Conservation (phyloP, 805 yeast genomes). For the Ogataea nonfermentans region DNA sequence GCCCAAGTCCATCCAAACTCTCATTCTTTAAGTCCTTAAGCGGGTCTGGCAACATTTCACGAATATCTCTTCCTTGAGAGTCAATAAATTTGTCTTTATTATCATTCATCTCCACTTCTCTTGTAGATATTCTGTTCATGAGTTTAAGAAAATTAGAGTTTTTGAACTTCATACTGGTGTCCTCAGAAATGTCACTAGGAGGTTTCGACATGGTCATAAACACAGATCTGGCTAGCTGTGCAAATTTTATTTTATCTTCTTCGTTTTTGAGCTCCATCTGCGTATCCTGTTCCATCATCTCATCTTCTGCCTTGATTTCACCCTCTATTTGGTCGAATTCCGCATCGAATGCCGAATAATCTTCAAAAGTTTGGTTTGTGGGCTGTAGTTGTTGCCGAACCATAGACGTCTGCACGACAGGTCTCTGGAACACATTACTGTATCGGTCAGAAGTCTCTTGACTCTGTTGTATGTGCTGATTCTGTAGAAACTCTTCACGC, state of each 20-base stretch:
- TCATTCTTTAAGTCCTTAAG: conserved; percentile 25
- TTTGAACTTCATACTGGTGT: conserved; percentile 37
- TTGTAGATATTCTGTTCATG: conserved; percentile 39
- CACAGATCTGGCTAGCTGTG: conserved; percentile 39
- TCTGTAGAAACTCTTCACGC: conserved; percentile 16
- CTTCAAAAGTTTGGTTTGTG: not conserved
- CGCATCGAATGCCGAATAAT: conserved; percentile 23
- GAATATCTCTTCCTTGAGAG: conserved; percentile 38
- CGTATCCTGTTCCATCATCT: conserved; percentile 10
- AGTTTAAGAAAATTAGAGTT: conserved; percentile 41
- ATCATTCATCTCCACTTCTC: conserved; percentile 38
- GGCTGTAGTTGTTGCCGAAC: not conserved
- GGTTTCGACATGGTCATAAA: conserved; percentile 38
- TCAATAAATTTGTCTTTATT: conserved; percentile 39
- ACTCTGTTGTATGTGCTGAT: conserved; percentile 7
- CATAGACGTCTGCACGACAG: conserved; percentile 4
- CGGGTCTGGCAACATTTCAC: conserved; percentile 31
- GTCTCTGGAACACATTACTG: conserved; percentile 2
- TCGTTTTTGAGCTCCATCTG: conserved; percentile 21
- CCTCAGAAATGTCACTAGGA: conserved; percentile 25
- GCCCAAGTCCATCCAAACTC: conserved; percentile 19
- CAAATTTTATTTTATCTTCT: conserved; percentile 37
- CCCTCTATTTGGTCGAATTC: conserved; percentile 32
- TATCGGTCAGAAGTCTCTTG: conserved; percentile 13
- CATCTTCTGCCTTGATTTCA: conserved; percentile 14